Conservation (phyloP, 2,329 filamentous ascomycete genomes). For the Remersonia thermophila region DNA sequence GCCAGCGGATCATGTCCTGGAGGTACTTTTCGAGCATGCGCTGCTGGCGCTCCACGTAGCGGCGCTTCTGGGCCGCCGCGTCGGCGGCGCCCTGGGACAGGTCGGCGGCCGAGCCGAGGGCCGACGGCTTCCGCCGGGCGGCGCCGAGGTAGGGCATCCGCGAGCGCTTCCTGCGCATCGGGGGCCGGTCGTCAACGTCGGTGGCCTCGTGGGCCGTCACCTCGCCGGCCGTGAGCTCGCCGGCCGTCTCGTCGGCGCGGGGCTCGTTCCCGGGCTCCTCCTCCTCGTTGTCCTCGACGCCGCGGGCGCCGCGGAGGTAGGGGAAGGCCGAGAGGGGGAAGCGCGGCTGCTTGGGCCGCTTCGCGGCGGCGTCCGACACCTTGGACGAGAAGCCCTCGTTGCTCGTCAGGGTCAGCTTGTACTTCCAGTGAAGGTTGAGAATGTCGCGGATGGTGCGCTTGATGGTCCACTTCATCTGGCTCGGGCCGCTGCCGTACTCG, state of each 20-base stretch:
- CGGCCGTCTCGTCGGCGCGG: slow-evolving; percentile 10
- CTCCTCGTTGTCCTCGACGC: slow-evolving; percentile 66
- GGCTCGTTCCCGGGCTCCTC: slow-evolving; percentile 32
- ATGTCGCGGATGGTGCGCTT: slow-evolving; percentile 81
- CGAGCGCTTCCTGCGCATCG: slow-evolving; percentile 34
- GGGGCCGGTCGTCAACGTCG: slow-evolving; percentile 46
- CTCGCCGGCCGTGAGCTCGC: slow-evolving; percentile 32
- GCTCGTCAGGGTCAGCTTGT: slow-evolving; percentile 65
- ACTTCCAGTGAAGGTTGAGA: slow-evolving; percentile 82
- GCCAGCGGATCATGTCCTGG: slow-evolving; percentile 85
- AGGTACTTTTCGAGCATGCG: slow-evolving; percentile 81
- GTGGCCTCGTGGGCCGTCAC: slow-evolving; percentile 38
- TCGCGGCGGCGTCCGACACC: slow-evolving; percentile 49
- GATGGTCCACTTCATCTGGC: slow-evolving; percentile 93
- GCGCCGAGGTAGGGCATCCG: slow-evolving; percentile 41
- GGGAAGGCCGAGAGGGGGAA: slow-evolving; percentile 86
- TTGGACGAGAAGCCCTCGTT: slow-evolving; percentile 73
- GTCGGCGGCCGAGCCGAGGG: slow-evolving; percentile 29
- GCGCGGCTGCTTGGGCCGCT: slow-evolving; percentile 69
- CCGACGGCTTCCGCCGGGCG: slow-evolving; percentile 41
- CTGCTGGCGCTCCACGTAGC: slow-evolving; percentile 72
- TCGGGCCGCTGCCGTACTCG: slow-evolving; percentile 91
- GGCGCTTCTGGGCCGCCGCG: slow-evolving; percentile 39
- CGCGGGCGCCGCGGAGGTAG: slow-evolving; percentile 70
- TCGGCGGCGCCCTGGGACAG: slow-evolving; percentile 39